phyloP scores from a whole-genome alignment of 352 stramenopile genomes.

The Phytophthora fragariaefolia region DNA sequence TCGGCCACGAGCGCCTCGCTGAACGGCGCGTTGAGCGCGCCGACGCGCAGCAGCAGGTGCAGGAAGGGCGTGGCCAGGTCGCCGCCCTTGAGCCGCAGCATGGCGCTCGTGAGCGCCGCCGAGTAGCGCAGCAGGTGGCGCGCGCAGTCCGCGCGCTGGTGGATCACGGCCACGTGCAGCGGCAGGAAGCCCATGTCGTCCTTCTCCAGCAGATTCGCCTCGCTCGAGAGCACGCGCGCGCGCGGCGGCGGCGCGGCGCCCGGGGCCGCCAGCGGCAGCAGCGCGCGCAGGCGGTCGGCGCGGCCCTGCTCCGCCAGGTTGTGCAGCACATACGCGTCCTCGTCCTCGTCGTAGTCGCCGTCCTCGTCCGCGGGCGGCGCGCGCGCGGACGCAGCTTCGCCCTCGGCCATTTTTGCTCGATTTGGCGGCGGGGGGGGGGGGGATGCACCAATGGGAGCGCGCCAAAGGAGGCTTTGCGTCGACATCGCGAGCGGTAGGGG shows the following conservation, averaged over 20 bases:
- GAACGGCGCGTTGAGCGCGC: constrained; percentile 62
- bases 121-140: constrained; percentile 70
- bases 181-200: constrained; percentile 88
- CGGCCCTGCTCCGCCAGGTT: constrained; percentile 64
- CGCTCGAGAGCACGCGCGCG: constrained; percentile 53
- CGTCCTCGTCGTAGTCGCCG: constrained; percentile 51
- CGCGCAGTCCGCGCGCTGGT: constrained; percentile 52
- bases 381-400: constrained; percentile 4
- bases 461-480: too few relatives aligned
- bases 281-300: constrained; percentile 48
- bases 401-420: constrained; percentile 5
- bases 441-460: constrained; percentile 11
- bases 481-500: too few relatives aligned
- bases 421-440: neutral
- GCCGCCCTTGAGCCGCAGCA: constrained; percentile 69
- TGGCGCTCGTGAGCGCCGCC: constrained; percentile 66
- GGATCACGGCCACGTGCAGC: constrained; percentile 74
- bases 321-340: constrained; percentile 60
- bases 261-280: constrained; percentile 45
- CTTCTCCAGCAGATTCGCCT: constrained; percentile 74
- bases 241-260: constrained; percentile 14
- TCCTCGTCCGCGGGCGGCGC: constrained; percentile 33
- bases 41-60: constrained; percentile 72
- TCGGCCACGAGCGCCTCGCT: constrained; percentile 48
- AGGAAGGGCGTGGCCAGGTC: constrained; percentile 71